These are phyloP conservation scores for Saccharum hybrid DNA, from an alignment of 202 grass and related monocot species.

Conservation along the genomic window DNA sequence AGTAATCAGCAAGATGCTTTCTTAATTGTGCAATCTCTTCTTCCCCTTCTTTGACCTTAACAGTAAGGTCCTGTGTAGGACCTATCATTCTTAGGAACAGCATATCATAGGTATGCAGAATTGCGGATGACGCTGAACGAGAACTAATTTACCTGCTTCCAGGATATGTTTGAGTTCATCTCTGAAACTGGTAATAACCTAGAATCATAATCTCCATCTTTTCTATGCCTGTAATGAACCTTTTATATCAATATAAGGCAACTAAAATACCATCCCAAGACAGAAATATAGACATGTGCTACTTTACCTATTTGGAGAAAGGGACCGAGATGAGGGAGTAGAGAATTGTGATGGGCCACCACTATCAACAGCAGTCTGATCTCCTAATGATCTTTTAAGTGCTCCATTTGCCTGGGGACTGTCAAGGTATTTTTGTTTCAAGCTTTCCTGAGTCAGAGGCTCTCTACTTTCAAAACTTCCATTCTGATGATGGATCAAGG, in stretches of 20 bases:
- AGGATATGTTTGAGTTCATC: conserved; percentile 60
- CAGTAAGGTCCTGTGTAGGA: conserved; percentile 67
- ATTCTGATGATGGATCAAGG: conserved; percentile 41
- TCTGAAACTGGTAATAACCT: conserved; percentile 67
- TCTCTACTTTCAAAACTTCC: conserved; percentile 49
- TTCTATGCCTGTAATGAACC: conserved; percentile 55
- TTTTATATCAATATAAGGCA: conserved; percentile 3
- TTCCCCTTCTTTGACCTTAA: conserved; percentile 72
- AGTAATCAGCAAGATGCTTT: conserved; percentile 82
- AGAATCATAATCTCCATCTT: conserved; percentile 67
- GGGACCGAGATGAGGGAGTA: conserved; percentile 76
- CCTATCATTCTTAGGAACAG: conserved; percentile 32
- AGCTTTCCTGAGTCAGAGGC: conserved; percentile 35
- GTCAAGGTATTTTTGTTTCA: conserved; percentile 46
- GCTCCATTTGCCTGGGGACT: conserved; percentile 52
- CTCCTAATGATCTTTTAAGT: conserved; percentile 45
- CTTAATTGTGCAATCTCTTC: conserved; percentile 88
- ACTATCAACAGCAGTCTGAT: conserved; percentile 50
- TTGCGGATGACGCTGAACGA: background rate
- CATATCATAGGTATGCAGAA: background rate
- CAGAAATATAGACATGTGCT: conserved; percentile 31
- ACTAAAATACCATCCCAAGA: conserved; percentile 25
- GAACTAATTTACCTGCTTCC: conserved; percentile 73
- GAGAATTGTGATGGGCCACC: conserved; percentile 65
- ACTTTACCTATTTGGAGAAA: conserved; percentile 80